Base-by-base conservation (phyloP, 345 rosid genomes). In the Salix dunnii region DNA sequence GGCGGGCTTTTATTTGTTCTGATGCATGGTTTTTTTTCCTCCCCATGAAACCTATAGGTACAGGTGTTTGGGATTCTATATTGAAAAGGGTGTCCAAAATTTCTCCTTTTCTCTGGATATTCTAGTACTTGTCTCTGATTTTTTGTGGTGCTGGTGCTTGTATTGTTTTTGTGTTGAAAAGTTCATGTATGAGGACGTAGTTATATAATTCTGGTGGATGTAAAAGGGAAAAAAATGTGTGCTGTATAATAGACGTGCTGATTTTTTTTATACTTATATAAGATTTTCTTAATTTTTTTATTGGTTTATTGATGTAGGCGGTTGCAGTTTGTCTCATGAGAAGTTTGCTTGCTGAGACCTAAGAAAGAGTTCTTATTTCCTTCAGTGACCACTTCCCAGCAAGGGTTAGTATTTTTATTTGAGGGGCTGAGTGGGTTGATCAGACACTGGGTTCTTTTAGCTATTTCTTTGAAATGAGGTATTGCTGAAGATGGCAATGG, bases 401-500 rank as follows among this genome's bases (percentile, higher is more conserved):
- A 84, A 80, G 85, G 53, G 75, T 67, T 25, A 55, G 43, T 71
- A 68, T 72, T 77, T 78, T 35, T 71, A 60, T 40, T 68, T 66
- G 55, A 68, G 53, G 75, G 69, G 70, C 40, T 68, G 49, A 43
- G 7, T 62, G 77, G 5, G 5, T 68, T 69, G 78, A 60, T 71
- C 46, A 43, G 72, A 81, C 74, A 79, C 61, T 72, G 27, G 66
- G 42, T 36, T 76, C 42, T n/a, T 80, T 73, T 71, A 40, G 38
- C 25, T 33, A 71, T 55, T 40, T 58, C 13, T 35, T 55, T 77
- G 80, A 81, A 79, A 85, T 89, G 86, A 82, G 84, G 74, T 82
- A 65, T 79, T 88, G 87, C 74, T 81, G 78, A 76, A 84, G 70
- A 86, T 83, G 91, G 79, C 82, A 69, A 70, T 55, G 83, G 84